Base-by-base conservation (phyloP, 345 rosid species). In the Hibiscus syriacus region DNA sequence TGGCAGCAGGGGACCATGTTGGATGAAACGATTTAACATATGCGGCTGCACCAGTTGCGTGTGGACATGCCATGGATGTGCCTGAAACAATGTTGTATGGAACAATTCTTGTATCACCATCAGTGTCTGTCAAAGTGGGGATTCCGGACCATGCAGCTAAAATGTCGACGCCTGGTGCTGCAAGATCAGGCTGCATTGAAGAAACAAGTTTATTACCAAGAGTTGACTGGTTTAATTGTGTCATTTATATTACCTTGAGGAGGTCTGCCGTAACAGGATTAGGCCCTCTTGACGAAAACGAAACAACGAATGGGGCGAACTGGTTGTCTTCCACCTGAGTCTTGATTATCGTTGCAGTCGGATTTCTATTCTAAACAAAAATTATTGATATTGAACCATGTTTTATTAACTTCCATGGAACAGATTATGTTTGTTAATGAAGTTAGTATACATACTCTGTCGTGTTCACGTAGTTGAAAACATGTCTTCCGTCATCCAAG, bases 281-380 rank as follows among this genome's bases (percentile, higher is more conserved):
- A 13, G 91, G 88, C 17, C 91, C 87, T 59, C 87, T 78, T 4
- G 85, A 84, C 3, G 88, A 84, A 55, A 76, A 84, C 0, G 78
- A 72, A 46, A 72, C 74, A 41, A 41, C 66, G 5, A 5, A 62
- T 4, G 34, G 66, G 2, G 58, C 62, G 1, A 67, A 54, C 1
- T 36, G 48, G 16, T 54, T n/a, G 1, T 2, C 20, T 38, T 36
- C 13, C 4, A 2, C 17, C 5, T 0, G 26, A 56, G 72, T 75
- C 75, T 60, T 71, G 20, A 49, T 52, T 45, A 79, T 77, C 2
- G 77, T 67, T 0, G 74, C 83, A 2, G 76, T 73, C 22, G 82
- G 65, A 1, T 69, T 68, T 1, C 84, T 80, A 43, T 17, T 10
- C 25, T 32, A 23, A 54, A 67, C 25, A 53, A 34, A 0, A 34